phyloP scores from a whole-genome alignment of 2,329 filamentous ascomycete species.

The Pyricularia grisea region DNA sequence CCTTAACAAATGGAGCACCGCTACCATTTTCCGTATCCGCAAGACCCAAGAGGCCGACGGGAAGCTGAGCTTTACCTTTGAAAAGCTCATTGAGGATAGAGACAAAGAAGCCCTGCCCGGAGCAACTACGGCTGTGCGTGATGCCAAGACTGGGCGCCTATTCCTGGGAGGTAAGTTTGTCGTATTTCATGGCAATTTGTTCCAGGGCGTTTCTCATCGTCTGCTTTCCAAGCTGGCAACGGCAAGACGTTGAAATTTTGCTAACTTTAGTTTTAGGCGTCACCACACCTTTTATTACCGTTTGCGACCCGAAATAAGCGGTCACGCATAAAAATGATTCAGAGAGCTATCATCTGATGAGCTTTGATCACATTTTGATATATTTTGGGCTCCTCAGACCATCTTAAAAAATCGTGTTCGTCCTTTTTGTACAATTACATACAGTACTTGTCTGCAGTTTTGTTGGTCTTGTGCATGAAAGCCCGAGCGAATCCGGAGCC shows the following conservation, averaged over 20 bases:
- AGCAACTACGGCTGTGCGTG: conserved; percentile 16
- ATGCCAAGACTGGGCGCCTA: conserved; percentile 17
- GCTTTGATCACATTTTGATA: neutral
- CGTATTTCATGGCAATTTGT: neutral
- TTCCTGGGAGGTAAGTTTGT: conserved; percentile 16
- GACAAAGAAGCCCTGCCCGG: conserved; percentile 15
- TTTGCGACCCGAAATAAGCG: conserved; percentile 3
- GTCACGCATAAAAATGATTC: neutral
- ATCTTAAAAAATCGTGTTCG: neutral
- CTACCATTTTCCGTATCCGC: conserved; percentile 14
- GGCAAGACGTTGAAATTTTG: neutral
- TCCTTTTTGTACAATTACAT: neutral
- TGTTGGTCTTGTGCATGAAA: neutral
- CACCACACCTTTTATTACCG: conserved; percentile 3
- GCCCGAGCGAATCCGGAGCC: neutral
- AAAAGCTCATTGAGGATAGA: conserved; percentile 19
- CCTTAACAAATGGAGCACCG: conserved; percentile 7
- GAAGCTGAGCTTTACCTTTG: conserved; percentile 9
- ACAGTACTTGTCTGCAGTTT: neutral
- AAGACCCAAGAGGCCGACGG: conserved; percentile 4
- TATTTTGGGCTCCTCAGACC: neutral
- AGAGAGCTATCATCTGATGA: neutral
- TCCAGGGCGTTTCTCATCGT: neutral
- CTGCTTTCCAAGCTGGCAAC: neutral
- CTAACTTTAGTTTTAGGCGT: neutral